Conservation (phyloP, 2,329 filamentous ascomycete genomes). For the Fusarium annulatum region DNA sequence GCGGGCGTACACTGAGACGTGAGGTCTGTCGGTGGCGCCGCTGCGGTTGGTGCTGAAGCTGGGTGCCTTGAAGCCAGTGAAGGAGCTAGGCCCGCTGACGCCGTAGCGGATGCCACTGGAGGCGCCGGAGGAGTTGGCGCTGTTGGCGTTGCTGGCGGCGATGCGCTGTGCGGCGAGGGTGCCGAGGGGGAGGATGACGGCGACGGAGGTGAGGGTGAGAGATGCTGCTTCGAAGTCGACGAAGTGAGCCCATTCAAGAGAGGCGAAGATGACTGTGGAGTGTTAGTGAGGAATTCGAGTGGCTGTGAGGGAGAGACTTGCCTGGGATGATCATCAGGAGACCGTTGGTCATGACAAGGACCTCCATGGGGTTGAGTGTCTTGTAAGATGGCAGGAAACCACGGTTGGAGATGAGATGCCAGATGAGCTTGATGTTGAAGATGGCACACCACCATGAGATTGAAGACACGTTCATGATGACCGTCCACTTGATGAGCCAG, state of each 20-base stretch:
- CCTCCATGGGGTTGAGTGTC: slow-evolving; percentile 62
- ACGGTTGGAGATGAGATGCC: slow-evolving; percentile 60
- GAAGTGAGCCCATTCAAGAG: slow-evolving; percentile 57
- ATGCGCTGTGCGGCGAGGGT: slow-evolving; percentile 62
- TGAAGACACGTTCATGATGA: slow-evolving; percentile 54
- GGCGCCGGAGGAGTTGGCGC: slow-evolving; percentile 28
- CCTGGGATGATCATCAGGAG: slow-evolving; percentile 67
- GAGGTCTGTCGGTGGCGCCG: slow-evolving; percentile 23
- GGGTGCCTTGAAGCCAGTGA: slow-evolving; percentile 38
- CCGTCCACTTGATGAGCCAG: slow-evolving; percentile 54
- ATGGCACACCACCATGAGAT: slow-evolving; percentile 66
- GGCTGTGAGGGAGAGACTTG: slow-evolving; percentile 43
- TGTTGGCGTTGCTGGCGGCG: slow-evolving; percentile 46
- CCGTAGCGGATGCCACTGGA: slow-evolving; percentile 33
- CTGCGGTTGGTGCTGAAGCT: slow-evolving; percentile 35
- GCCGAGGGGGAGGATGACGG: slow-evolving; percentile 63
- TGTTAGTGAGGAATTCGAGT: neutral
- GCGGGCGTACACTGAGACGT: slow-evolving; percentile 41
- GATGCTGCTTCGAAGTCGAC: slow-evolving; percentile 62
- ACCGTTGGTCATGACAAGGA: slow-evolving; percentile 66
- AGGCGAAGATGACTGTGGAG: slow-evolving; percentile 61
- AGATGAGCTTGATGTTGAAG: slow-evolving; percentile 63
- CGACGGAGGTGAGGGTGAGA: slow-evolving; percentile 60
- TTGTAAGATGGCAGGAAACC: slow-evolving; percentile 57
- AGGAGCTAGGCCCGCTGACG: slow-evolving; percentile 24